Percentiles rank a stretch among this genome's conserved stretches.
Evolutionary conservation across 1,139 yeast species (phyloP).

Genomic region (Meyerozyma elateridarum): DNA sequence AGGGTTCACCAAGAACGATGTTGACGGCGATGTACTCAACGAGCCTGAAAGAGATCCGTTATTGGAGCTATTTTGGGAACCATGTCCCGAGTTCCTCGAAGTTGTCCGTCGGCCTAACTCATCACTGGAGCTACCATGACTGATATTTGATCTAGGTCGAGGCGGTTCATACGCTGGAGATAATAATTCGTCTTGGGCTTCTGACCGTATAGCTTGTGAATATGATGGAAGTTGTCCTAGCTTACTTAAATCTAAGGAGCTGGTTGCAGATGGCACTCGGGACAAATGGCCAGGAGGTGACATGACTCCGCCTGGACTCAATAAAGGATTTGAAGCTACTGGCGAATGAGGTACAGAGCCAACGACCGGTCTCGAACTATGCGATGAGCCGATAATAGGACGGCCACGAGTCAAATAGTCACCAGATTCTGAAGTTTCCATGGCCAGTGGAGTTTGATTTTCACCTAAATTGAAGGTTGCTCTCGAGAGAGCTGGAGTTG

Average conservation of each 20-base stretch:
- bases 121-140: too few species aligned
- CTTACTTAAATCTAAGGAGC: constrained; percentile 13
- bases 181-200: constrained; percentile 41
- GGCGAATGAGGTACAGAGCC: constrained; percentile 9
- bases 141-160: constrained; percentile 40
- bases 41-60: neutral
- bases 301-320: constrained; percentile 31
- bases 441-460: constrained; percentile 15
- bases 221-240: constrained; percentile 80
- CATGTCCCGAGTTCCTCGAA: constrained; percentile 7
- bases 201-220: constrained; percentile 61
- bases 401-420: constrained; percentile 20
- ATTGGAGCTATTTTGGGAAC: neutral
- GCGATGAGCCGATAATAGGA: constrained; percentile 9
- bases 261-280: constrained; percentile 46
- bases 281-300: constrained; percentile 60
- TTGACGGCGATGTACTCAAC: constrained; percentile 1
- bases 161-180: constrained; percentile 65
- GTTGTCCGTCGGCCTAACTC: constrained; percentile 9
- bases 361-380: neutral
- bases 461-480: constrained; percentile 44
- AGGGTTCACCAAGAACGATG: constrained; percentile 7
- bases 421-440: constrained; percentile 9
- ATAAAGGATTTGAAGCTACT: constrained; percentile 11
- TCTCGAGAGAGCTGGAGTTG: constrained; percentile 16